These are phyloP conservation scores for Cercospora brassicicola DNA, from an alignment of 2,329 filamentous ascomycete genomes.

Conservation along the genomic window DNA sequence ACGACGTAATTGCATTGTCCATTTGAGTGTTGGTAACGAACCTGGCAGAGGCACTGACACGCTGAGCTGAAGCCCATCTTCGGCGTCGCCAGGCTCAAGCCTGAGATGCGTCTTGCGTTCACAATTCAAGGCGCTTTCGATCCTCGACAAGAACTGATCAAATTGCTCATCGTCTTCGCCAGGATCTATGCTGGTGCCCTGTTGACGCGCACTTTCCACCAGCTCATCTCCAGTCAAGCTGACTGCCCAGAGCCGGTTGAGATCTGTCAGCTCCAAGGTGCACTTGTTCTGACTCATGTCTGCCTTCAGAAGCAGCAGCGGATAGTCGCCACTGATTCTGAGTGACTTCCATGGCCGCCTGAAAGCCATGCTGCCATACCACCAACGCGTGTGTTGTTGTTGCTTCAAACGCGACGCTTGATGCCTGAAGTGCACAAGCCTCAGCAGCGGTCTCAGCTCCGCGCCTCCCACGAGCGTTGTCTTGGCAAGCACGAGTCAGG, in stretches of 20 bases:
- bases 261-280: conserved; percentile 66
- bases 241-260: conserved; percentile 73
- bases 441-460: neutral
- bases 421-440: neutral
- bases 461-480: neutral
- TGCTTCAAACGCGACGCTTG: neutral
- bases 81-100: conserved; percentile 33
- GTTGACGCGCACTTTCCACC: conserved; percentile 60
- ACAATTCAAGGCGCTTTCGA: conserved; percentile 52
- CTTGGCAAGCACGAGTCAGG: conserved; percentile 2
- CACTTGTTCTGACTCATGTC: conserved; percentile 60
- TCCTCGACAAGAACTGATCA: conserved; percentile 63
- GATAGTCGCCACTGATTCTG: conserved; percentile 41
- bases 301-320: conserved; percentile 64
- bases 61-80: conserved; percentile 50
- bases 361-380: conserved; percentile 10
- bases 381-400: conserved; percentile 6
- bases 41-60: conserved; percentile 62
- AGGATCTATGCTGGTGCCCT: conserved; percentile 72
- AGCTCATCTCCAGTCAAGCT: conserved; percentile 62
- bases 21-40: conserved; percentile 63
- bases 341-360: conserved; percentile 26
- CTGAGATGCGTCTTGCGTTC: conserved; percentile 40
- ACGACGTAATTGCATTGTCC: conserved; percentile 61
- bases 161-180: conserved; percentile 68